Evolutionary conservation across 495 filamentous ascomycete species (phyloP).

Genomic region (Aspergillus indologenus): DNA sequence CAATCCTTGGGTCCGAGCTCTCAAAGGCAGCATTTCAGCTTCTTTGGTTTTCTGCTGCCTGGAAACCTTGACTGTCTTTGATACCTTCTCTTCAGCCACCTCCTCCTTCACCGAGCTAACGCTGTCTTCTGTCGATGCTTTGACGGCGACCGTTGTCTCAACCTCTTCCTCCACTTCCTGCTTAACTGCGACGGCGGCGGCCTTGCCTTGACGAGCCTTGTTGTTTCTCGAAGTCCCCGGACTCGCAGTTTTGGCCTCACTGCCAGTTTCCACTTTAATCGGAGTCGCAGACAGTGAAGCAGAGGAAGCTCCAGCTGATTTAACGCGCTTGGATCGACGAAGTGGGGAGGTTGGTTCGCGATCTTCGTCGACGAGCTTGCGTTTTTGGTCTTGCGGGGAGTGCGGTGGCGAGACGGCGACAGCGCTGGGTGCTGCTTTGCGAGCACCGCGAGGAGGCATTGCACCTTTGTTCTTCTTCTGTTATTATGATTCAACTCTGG

Average conservation of each 20-base stretch:
- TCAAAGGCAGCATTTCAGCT: conserved; percentile 59
- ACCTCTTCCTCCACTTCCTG: conserved; percentile 20
- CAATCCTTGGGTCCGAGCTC: conserved; percentile 61
- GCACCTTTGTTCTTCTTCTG: no score
- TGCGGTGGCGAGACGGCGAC: conserved; percentile 4
- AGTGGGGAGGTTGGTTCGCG: conserved; percentile 27
- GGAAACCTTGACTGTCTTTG: conserved; percentile 20
- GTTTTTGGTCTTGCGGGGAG: conserved; percentile 17
- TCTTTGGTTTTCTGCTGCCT: conserved; percentile 37
- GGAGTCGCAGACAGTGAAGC: background rate
- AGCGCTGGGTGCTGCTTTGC: conserved; percentile 16
- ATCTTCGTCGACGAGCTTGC: conserved; percentile 24
- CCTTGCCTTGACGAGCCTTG: background rate
- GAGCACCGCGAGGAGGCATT: conserved; percentile 23
- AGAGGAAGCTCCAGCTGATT: conserved; percentile 18
- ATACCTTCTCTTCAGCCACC: conserved; percentile 17
- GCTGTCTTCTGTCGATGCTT: conserved; percentile 5
- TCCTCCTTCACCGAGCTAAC: conserved; percentile 10
- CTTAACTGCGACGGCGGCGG: conserved; percentile 15
- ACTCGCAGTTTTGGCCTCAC: conserved; percentile 15
- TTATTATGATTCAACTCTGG: no score
- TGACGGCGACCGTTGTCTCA: conserved; percentile 3
- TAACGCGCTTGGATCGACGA: conserved; percentile 41
- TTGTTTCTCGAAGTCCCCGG: background rate
- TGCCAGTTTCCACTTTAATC: no score